Evolutionary conservation across 148 eudicot genomes (phyloP).

Genomic region (Suaeda aralocaspica): DNA sequence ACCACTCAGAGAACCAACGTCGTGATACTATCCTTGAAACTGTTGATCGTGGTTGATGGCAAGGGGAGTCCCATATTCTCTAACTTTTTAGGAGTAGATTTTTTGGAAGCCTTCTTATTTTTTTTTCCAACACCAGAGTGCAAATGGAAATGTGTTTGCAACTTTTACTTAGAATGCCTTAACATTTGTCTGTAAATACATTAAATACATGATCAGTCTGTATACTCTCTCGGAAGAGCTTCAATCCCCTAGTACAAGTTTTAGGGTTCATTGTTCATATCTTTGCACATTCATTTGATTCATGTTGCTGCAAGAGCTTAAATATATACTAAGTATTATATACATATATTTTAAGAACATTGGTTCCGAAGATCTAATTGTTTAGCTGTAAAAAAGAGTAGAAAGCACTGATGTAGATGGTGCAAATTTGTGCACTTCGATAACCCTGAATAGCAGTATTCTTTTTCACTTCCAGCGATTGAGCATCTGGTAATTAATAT

Average conservation of each 20-base stretch:
- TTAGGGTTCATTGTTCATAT: slow-evolving; percentile 14
- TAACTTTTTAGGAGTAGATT: background rate
- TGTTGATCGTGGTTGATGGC: slow-evolving; percentile 30
- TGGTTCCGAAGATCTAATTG: slow-evolving; percentile 2
- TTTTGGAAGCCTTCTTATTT: slow-evolving; percentile 7
- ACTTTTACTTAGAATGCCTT: slow-evolving; percentile 6
- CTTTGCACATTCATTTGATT: slow-evolving; percentile 17
- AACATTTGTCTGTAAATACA: slow-evolving; percentile 29
- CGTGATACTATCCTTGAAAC: slow-evolving; percentile 30
- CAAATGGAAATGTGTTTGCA: slow-evolving; percentile 10
- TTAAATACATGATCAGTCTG: background rate
- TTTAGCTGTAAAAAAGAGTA: slow-evolving; percentile 3
- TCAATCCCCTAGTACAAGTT: slow-evolving; percentile 11
- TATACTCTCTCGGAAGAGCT: slow-evolving; percentile 14
- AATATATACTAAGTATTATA: too few species aligned
- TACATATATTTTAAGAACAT: background rate
- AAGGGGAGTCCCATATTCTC: background rate
- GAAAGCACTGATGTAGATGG: slow-evolving; percentile 6
- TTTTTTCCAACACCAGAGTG: background rate
- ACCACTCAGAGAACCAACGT: slow-evolving; percentile 32
- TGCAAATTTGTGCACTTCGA: slow-evolving; percentile 9
- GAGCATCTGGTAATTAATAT: too few species aligned
- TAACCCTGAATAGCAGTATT: slow-evolving; percentile 2
- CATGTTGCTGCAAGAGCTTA: slow-evolving; percentile 5
- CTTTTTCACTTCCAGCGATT: too few species aligned